Evolutionary conservation across 345 rosid species (phyloP), one percentile per base, ranked within the genome.

Genomic region (Populus simonii): DNA sequence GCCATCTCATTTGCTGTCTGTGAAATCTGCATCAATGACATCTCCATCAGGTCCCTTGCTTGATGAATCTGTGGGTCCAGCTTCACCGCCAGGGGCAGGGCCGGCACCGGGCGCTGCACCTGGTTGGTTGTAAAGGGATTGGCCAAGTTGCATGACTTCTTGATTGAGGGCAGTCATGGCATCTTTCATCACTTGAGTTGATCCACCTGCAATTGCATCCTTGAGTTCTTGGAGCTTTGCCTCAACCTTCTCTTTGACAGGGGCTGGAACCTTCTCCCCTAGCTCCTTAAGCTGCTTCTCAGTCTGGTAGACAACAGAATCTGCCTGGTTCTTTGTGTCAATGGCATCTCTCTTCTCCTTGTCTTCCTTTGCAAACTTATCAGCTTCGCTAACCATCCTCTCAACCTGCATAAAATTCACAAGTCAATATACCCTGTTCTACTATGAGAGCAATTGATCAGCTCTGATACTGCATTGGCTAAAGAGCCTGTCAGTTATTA

Each of bases 271-370:
- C 83, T 93, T 93, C 75, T 93, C 98, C 51, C 99, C 97, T 1
- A 92, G 88, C 81, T 95, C 98, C 84, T 92, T 93, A 61, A 93
- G 87, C 83, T 95, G 99, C 85, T 95, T 95, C 89, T 95, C 98
- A 11, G 98, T 95, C 74, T 93, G 97, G 86, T 95, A 95, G 29
- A 93, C 92, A 0, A 92, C 89, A 0, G 99, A 95, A 76, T 93
- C 99, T 1, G 99, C 98, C 70, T 95, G 99, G 85, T 95, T 93
- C 90, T 95, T 95, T 31, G 99, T 95, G 90, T 95, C 99, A 18
- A 95, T 93, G 3, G 98, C 91, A 8, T 95, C 99, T 83, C 99
- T 89, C 89, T 88, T 95, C 85, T 95, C 96, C 84, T 91, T 95
- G 85, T 95, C 99, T 77, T 95, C 98, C 87, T 90, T 89, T 0